Evolutionary conservation across 805 yeast genomes (phyloP).

Genomic region (Torulaspora gathmanii): DNA sequence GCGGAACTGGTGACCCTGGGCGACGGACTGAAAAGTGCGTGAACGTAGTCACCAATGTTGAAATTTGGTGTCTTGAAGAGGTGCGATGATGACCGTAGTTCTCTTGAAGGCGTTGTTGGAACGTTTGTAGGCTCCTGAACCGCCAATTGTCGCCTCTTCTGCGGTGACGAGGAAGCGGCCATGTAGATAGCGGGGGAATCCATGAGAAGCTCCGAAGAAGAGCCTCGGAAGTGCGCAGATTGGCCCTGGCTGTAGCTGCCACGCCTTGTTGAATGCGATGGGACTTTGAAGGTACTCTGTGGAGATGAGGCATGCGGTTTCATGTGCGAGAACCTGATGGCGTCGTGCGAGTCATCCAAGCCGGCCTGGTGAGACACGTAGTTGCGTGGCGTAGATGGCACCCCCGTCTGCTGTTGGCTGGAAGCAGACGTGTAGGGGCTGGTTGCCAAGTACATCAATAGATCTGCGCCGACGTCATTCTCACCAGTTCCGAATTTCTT

Average conservation of each 20-base stretch:
- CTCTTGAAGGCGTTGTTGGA: constrained; percentile 34
- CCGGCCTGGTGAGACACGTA: constrained; percentile 8
- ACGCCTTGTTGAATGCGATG: constrained; percentile 9
- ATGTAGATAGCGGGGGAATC: constrained; percentile 29
- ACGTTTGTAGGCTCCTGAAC: constrained; percentile 6
- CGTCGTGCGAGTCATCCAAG: constrained; percentile 17
- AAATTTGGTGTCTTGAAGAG: constrained; percentile 33
- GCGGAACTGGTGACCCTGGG: constrained; percentile 24
- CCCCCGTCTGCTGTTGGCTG: constrained; percentile 5
- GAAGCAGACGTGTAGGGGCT: constrained; percentile 28
- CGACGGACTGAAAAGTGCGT: constrained; percentile 35
- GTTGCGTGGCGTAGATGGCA: constrained; percentile 29
- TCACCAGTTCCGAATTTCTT: constrained; percentile 10
- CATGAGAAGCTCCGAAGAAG: constrained; percentile 21
- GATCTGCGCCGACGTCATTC: constrained; percentile 35
- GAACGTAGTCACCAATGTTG: constrained; percentile 38
- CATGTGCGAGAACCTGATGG: constrained; percentile 29
- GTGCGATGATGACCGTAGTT: constrained; percentile 14
- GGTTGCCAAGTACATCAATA: constrained; percentile 36
- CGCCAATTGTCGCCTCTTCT: constrained; percentile 13
- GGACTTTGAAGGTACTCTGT: constrained; percentile 32
- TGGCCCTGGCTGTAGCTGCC: constrained; percentile 3
- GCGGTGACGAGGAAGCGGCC: constrained; percentile 17
- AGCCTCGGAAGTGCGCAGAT: background rate
- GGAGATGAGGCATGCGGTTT: constrained; percentile 31